Conservation (phyloP, 192 early-diverging fungal species). For the Glomus cerebriforme region DNA sequence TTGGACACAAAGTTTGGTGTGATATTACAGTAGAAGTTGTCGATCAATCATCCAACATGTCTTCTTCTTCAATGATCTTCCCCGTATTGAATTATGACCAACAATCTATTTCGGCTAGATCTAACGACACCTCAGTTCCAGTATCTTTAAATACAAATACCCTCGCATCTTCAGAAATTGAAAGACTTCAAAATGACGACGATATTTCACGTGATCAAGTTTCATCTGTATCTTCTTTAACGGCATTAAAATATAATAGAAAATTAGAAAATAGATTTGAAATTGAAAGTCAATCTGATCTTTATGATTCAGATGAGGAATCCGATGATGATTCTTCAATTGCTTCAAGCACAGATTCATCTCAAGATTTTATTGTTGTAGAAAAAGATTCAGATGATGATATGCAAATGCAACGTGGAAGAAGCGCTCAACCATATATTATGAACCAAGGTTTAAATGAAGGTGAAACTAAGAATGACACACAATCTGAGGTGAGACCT, state of each 20-base stretch:
- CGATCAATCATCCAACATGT: conserved; percentile 42
- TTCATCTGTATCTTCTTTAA: no score
- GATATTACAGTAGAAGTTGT: conserved; percentile 57
- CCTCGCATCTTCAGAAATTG: conserved; percentile 18
- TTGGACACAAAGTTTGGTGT: conserved; percentile 72
- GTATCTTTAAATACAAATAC: conserved; percentile 3
- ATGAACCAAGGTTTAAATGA: no score
- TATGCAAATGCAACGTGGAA: no score
- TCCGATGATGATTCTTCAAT: conserved; percentile 13
- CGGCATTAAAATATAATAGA: neutral
- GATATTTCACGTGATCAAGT: neutral
- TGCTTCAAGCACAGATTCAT: neutral
- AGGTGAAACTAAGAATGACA: no score
- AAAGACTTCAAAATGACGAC: neutral
- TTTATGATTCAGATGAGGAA: conserved; percentile 1
- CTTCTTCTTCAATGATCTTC: conserved; percentile 49
- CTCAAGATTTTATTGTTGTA: conserved; percentile 34
- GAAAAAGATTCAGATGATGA: conserved; percentile 29
- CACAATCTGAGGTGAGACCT: no score
- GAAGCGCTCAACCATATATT: no score
- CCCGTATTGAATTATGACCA: conserved; percentile 39
- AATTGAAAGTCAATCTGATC: neutral
- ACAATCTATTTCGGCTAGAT: conserved; percentile 34
- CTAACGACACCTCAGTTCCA: conserved; percentile 20
- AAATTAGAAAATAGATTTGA: neutral